A percentile compares a stretch with the other conserved stretches of the same genome.
Evolutionary conservation across 805 yeast species (phyloP).

Genomic region (Monosporozyma siamensis): DNA sequence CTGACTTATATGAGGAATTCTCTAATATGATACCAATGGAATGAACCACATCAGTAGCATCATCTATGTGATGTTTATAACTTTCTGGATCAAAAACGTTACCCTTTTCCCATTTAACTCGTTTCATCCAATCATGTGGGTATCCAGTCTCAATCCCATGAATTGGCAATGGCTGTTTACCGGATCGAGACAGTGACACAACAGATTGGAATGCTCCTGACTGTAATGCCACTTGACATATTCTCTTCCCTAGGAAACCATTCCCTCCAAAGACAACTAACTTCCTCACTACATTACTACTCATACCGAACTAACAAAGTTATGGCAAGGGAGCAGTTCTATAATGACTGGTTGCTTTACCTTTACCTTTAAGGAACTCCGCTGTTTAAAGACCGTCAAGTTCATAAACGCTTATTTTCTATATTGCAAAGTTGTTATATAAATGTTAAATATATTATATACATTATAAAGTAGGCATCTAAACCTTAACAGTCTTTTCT

Average conservation of each 20-base stretch:
- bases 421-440: too few relatives aligned
- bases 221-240: constrained; percentile 58
- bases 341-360: too few relatives aligned
- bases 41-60: constrained; percentile 59
- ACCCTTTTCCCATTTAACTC: constrained; percentile 59
- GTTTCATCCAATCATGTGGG: constrained; percentile 37
- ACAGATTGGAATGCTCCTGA: constrained; percentile 50
- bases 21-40: constrained; percentile 72
- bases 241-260: constrained; percentile 68
- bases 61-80: constrained; percentile 29
- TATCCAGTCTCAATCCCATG: constrained; percentile 20
- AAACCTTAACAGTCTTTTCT: not conserved
- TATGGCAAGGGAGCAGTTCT: too few relatives aligned
- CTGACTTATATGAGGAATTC: constrained; percentile 51
- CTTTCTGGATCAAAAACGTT: constrained; percentile 58
- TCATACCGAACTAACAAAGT: too few relatives aligned
- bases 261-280: constrained; percentile 77
- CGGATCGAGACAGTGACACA: constrained; percentile 59
- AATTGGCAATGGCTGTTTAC: constrained; percentile 36
- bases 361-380: too few relatives aligned
- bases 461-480: too few relatives aligned
- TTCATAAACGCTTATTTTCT: too few relatives aligned
- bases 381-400: too few relatives aligned
- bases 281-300: constrained; percentile 11
- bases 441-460: too few relatives aligned